phyloP scores from a whole-genome alignment of 805 yeast species.

The Diddensiella caesifluorescens region DNA sequence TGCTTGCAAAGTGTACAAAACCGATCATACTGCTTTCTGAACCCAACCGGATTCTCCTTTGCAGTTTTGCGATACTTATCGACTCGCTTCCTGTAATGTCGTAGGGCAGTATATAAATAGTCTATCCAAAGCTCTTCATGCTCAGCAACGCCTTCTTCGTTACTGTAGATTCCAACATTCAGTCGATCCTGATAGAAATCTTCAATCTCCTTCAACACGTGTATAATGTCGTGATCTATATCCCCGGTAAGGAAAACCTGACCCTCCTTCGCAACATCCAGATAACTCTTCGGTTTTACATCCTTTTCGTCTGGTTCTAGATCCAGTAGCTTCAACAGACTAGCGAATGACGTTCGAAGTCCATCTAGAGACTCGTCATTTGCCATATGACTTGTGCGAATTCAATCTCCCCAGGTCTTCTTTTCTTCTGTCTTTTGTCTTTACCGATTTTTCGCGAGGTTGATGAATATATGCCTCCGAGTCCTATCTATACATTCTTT shows the following conservation, averaged over 20 bases:
- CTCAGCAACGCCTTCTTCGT: too few species aligned
- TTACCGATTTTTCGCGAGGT: too few species aligned
- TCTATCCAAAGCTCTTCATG: neutral
- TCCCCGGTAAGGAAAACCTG: constrained; percentile 1
- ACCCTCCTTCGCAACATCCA: neutral
- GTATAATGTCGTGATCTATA: neutral
- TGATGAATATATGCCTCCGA: too few species aligned
- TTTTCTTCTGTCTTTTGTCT: too few species aligned
- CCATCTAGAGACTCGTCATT: neutral
- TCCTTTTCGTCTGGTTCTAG: neutral
- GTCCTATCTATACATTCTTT: too few species aligned
- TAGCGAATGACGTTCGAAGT: neutral
- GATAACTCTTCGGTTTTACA: neutral
- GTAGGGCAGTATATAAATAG: neutral
- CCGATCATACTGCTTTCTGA: constrained; percentile 7
- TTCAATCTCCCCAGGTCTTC: too few species aligned
- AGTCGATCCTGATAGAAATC: neutral
- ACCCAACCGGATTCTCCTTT: constrained; percentile 2
- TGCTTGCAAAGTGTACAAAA: constrained; percentile 4
- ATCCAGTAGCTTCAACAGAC: neutral
- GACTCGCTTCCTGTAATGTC: constrained; percentile 3
- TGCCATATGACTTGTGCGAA: constrained; percentile 2
- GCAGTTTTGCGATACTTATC: neutral
- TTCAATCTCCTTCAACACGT: neutral
- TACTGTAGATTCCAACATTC: neutral